Base-by-base conservation (phyloP, 371 early-diverging fungal species). In the Thermomucor indicae-seudaticae region DNA sequence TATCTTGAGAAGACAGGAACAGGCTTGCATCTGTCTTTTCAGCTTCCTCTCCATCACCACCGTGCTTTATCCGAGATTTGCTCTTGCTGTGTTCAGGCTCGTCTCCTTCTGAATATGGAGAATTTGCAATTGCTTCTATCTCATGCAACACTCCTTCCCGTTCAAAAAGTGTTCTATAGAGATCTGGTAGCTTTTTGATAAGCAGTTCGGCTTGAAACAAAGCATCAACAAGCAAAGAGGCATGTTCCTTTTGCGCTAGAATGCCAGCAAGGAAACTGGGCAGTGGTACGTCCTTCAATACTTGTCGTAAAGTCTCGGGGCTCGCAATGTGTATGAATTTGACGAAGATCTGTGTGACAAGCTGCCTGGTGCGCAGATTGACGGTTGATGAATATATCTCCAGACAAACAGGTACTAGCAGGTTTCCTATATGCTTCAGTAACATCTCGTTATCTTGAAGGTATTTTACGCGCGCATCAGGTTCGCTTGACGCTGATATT, bases 91-190 rank as follows among this genome's bases (percentile, higher is more conserved):
- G 47, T n/a, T 43, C 30, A 5, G 40, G 6, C 24, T 40, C 43
- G 14, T 52, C 38, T 16, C 25, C 30, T n/a, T 51, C 62, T 1
- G 34, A 27, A 3, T 53, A 34, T 4, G 65, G 60, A 20, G 52
- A 38, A 31, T 61, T 67, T 17, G 78, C 76, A 1, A 84, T 42
- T 17, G 58, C 55, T 14, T 72, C 75, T 44, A 86, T 67, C 42
- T 79, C 81, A 44, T 81, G 76, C 1, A 77, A 51, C 1, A 86
- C 83, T 7, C 88, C 88, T 49, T 86, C 86, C 16, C 85, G 60
- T 42, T 76, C 70, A 57, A 88, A 83, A 7, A 72, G 62, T n/a
- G 57, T 59, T 4, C 55, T 65, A 49, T 82, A 88, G 1, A 68
- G 45, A 6, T 69, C 63, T 0, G 85, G 83, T 2, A 83, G 49